Base-by-base conservation (phyloP, 768 basidiomycete species). In the Pseudohyphozyma bogoriensis region DNA sequence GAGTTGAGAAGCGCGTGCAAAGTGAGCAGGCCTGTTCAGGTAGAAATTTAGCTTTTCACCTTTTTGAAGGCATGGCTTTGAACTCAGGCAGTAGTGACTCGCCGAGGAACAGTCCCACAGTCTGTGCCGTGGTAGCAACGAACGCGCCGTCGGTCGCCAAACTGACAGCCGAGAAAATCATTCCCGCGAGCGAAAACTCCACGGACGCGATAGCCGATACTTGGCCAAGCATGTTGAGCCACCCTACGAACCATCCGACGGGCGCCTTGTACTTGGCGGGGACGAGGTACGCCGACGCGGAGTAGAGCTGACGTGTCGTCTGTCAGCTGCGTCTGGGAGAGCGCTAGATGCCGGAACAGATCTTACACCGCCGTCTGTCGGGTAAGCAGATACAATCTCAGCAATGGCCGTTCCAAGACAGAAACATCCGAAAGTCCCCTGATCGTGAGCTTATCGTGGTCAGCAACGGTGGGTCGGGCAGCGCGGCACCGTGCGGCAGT, bases 151-250 rank as follows among this genome's bases (percentile, higher is more conserved):
- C 86, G n/a, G 81, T 79, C 76, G 81, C 36, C 10, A 86, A 73
- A n/a, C 78, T 79, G 36, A 84, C 84, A 4, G 87, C 87, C 22
- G 83, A 82, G 77, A 84, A 70, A 62, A 74, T 74, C 71, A 74
- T 72, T 32, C 60, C 64, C 0, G 56, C 54, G n/a, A 69, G 56
- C 29, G 86, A 87, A 70, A 87, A 89, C 73, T 89, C 87, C 0
- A 87, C 89, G 3, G 86, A 89, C 11, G 88, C 85, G 51, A 89
- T 77, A 29, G 88, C 89, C 15, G 88, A 86, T 58, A 88, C 81
- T 74, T 89, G 87, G 35, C 86, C 83, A 82, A 63, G 24, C 42
- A 87, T 82, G 70, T 89, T 89, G 47, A 89, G 78, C 69, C 73
- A 76, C 46, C 73, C 74, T 29, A 74, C 71, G 47, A 16, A 59